Evolutionary conservation across 192 early-diverging fungal species (phyloP).

Genomic region (Coemansia sp.): DNA sequence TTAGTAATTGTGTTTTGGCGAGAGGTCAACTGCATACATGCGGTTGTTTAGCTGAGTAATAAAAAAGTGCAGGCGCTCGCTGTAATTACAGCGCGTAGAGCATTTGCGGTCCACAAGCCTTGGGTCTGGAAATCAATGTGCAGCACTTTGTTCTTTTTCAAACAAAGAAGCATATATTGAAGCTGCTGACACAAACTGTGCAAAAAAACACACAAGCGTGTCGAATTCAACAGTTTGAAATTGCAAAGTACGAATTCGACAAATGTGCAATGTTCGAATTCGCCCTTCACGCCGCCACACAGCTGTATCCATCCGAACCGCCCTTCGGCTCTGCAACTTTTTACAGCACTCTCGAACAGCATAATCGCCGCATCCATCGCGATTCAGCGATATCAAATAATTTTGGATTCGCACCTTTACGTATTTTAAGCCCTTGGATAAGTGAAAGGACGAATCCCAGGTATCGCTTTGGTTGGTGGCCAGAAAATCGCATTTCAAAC

Average conservation of each 20-base stretch:
- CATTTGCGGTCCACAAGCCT: no score
- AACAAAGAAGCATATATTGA: no score
- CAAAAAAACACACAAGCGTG: neutral
- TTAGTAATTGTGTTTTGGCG: neutral
- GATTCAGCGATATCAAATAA: neutral
- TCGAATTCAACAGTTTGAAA: neutral
- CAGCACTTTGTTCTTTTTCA: no score
- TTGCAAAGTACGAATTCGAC: neutral
- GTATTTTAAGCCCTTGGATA: neutral
- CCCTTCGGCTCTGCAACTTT: neutral
- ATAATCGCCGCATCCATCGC: neutral
- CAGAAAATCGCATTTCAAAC: neutral
- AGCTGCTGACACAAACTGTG: no score
- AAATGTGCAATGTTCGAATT: neutral
- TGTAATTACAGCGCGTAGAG: no score
- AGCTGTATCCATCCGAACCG: neutral
- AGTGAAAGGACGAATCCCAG: constrained; percentile 4
- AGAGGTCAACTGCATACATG: no score
- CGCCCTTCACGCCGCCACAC: neutral
- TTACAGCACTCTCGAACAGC: neutral
- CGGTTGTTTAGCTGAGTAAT: no score
- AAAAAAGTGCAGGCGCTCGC: no score
- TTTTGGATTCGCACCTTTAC: neutral
- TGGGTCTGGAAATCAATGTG: no score
- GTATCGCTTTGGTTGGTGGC: neutral